phyloP scores from a whole-genome alignment of 1,284 basidiomycete species.

The Microbotryum scabiosae region DNA sequence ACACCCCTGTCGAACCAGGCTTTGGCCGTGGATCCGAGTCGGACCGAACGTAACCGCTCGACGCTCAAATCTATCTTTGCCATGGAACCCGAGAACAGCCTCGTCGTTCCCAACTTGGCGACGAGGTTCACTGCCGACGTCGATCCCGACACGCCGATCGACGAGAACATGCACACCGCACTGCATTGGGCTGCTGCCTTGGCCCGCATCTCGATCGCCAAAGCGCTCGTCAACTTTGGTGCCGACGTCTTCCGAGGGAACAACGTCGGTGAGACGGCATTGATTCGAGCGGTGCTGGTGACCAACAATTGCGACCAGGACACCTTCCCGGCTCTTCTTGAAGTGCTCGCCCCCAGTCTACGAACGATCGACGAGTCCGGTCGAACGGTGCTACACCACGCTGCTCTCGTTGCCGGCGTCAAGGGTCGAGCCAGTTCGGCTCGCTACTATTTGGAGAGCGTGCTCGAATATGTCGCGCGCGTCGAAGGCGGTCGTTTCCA shows the following conservation, averaged over 20 bases:
- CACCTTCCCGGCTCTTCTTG: slow-evolving; percentile 52
- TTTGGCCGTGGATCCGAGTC: slow-evolving; percentile 8
- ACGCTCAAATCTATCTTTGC: slow-evolving; percentile 27
- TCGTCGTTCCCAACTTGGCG: slow-evolving; percentile 12
- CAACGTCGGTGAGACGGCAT: slow-evolving; percentile 85
- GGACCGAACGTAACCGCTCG: slow-evolving; percentile 13
- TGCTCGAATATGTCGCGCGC: slow-evolving; percentile 55
- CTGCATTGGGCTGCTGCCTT: slow-evolving; percentile 88
- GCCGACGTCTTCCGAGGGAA: slow-evolving; percentile 86
- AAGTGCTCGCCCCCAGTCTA: slow-evolving; percentile 59
- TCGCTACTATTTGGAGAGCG: slow-evolving; percentile 83
- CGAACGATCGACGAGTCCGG: slow-evolving; percentile 84
- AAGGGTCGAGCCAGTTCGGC: slow-evolving; percentile 77
- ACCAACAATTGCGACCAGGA: slow-evolving; percentile 73
- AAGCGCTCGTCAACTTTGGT: slow-evolving; percentile 61
- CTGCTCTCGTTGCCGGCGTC: slow-evolving; percentile 80
- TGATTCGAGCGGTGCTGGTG: slow-evolving; percentile 84
- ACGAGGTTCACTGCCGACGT: slow-evolving; percentile 37
- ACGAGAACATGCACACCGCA: slow-evolving; percentile 90
- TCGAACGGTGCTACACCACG: slow-evolving; percentile 88
- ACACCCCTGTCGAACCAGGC: background rate
- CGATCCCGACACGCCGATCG: slow-evolving; percentile 73
- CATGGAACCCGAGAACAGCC: slow-evolving; percentile 40
- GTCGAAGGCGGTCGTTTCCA: slow-evolving; percentile 51
- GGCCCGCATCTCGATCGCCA: slow-evolving; percentile 57